These are phyloP conservation scores for Penicillium digitatum DNA, from an alignment of 2,329 filamentous ascomycete species.

Conservation along the genomic window DNA sequence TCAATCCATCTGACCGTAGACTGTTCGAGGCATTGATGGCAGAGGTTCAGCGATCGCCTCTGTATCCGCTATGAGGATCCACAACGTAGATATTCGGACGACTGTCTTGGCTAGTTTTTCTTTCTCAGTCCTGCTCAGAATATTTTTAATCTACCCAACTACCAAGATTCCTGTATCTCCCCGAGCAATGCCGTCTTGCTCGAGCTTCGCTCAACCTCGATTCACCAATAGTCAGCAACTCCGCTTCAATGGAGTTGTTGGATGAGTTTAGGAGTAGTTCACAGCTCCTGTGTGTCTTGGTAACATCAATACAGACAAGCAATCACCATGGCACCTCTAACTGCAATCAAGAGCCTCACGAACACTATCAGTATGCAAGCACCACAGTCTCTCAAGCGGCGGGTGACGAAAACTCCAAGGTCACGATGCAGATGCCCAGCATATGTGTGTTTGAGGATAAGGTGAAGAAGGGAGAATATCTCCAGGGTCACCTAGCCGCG, in stretches of 20 bases:
- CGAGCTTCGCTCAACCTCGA: background rate
- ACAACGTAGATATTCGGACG: background rate
- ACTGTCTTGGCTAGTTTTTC: no score
- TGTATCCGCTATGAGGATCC: background rate
- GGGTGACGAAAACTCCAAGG: slow-evolving; percentile 25
- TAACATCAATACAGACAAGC: background rate
- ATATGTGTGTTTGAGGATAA: slow-evolving; percentile 42
- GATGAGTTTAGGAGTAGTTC: background rate
- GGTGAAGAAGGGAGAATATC: slow-evolving; percentile 49
- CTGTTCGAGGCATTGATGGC: slow-evolving; percentile 19
- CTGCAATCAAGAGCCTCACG: slow-evolving; percentile 24
- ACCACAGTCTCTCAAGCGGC: slow-evolving; percentile 24
- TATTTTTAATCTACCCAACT: background rate
- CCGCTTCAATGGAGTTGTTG: background rate
- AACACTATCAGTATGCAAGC: slow-evolving; percentile 15
- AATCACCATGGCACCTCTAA: slow-evolving; percentile 30
- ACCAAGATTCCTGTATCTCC: background rate
- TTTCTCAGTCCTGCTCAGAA: background rate
- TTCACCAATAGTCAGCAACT: slow-evolving; percentile 6
- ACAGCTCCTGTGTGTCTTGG: background rate
- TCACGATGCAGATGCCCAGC: slow-evolving; percentile 33
- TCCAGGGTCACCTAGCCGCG: slow-evolving; percentile 54
- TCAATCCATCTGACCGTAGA: slow-evolving; percentile 10
- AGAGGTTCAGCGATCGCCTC: slow-evolving; percentile 10
- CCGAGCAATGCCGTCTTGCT: no score